phyloP scores from a whole-genome alignment of 225 moss, liverwort and hornwort genomes.

The Physcomitrium patens region DNA sequence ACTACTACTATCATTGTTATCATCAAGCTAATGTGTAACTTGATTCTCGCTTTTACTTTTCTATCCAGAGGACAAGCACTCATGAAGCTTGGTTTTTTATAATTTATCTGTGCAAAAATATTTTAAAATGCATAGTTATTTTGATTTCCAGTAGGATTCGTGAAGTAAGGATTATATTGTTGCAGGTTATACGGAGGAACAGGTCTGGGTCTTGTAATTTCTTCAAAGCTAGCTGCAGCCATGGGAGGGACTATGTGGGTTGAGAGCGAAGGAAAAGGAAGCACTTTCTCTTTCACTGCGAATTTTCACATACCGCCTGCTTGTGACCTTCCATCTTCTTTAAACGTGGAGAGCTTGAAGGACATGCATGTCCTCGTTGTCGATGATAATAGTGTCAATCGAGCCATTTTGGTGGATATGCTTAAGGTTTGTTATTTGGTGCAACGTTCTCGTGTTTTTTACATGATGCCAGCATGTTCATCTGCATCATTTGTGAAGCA shows the following conservation, averaged over 20 bases:
- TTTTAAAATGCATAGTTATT: background rate
- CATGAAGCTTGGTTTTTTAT: no score
- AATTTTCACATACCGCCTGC: slow-evolving; percentile 66
- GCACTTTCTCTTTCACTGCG: slow-evolving; percentile 62
- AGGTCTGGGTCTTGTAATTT: slow-evolving; percentile 65
- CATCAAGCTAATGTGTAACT: no score
- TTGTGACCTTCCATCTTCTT: slow-evolving; percentile 60
- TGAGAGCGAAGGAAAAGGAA: slow-evolving; percentile 66
- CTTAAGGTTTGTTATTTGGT: slow-evolving; percentile 50
- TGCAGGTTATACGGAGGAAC: slow-evolving; percentile 68
- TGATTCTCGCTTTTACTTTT: no score
- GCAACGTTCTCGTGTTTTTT: background rate
- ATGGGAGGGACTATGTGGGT: slow-evolving; percentile 77
- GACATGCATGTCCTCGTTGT: slow-evolving; percentile 57
- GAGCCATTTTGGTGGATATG: slow-evolving; percentile 56
- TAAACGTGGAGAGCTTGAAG: slow-evolving; percentile 55
- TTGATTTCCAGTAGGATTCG: background rate
- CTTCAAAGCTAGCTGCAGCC: slow-evolving; percentile 64
- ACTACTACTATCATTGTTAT: no score
- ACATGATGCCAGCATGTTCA: background rate
- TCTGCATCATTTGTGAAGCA: slow-evolving; percentile 9
- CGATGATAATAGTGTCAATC: slow-evolving; percentile 62
- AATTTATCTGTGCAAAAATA: background rate
- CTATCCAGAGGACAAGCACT: no score
- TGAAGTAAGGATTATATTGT: slow-evolving; percentile 4